Percentiles rank a stretch among this genome's conserved stretches.
These are phyloP conservation scores for Phytopythium helicoides DNA, from an alignment of 352 stramenopile species.

Conservation along the genomic window DNA sequence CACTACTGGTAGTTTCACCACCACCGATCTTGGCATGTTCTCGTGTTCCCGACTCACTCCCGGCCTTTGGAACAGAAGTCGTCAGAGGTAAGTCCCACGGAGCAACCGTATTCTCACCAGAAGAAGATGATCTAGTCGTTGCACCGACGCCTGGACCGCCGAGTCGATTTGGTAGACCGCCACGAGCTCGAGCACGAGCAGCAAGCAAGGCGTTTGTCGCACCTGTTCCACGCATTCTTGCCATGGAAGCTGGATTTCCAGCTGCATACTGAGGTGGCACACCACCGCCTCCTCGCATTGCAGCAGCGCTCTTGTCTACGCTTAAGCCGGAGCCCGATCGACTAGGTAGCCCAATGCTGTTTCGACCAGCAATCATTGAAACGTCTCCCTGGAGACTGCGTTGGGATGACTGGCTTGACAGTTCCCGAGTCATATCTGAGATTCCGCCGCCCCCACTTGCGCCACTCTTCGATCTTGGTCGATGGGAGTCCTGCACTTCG, in stretches of 20 bases:
- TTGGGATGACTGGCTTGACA: conserved; percentile 46
- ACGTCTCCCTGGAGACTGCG: conserved; percentile 24
- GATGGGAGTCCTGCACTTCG: conserved; percentile 22
- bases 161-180: conserved; percentile 45
- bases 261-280: conserved; percentile 9
- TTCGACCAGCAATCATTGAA: background rate
- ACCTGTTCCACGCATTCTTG: conserved; percentile 44
- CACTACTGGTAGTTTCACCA: background rate
- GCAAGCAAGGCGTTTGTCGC: conserved; percentile 73
- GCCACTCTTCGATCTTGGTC: conserved; percentile 37
- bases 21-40: background rate
- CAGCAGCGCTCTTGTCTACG: conserved; percentile 2
- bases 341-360: background rate
- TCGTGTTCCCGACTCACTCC: background rate
- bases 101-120: conserved; percentile 45
- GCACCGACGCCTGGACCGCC: conserved; percentile 40
- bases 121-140: conserved; percentile 11
- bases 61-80: conserved; percentile 9
- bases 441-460: conserved; percentile 21
- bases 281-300: conserved; percentile 6
- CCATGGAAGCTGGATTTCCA: conserved; percentile 12
- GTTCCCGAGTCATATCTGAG: conserved; percentile 43
- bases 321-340: background rate
- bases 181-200: conserved; percentile 60
- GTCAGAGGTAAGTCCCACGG: conserved; percentile 75